phyloP scores from a whole-genome alignment of 768 basidiomycete species.

The Lentinula edodes region DNA sequence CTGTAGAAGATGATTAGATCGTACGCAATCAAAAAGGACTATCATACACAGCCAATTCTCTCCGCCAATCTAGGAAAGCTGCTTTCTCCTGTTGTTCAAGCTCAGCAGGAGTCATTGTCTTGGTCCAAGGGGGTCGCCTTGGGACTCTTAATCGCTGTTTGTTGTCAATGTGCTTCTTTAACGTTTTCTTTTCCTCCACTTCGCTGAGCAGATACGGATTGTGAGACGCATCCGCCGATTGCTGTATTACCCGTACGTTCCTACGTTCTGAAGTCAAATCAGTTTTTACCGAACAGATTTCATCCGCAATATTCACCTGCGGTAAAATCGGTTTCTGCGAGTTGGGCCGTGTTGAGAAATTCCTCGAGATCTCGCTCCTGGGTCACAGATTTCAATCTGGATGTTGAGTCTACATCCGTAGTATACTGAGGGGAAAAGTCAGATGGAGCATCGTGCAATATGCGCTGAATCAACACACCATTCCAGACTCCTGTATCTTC shows the following conservation, averaged over 20 bases:
- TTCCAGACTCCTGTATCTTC: constrained; percentile 51
- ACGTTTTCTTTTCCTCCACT: constrained; percentile 71
- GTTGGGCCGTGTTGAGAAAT: constrained; percentile 89
- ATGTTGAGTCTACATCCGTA: constrained; percentile 63
- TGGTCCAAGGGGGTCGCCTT: constrained; percentile 85
- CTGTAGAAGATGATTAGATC: constrained; percentile 31
- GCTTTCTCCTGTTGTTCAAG: constrained; percentile 87
- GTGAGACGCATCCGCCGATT: constrained; percentile 45
- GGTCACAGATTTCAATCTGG: constrained; percentile 83
- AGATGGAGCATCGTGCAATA: constrained; percentile 3
- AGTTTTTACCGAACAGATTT: neutral
- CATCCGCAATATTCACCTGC: constrained; percentile 52
- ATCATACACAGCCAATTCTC: constrained; percentile 85
- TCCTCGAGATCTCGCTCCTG: constrained; percentile 95
- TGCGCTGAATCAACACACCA: constrained; percentile 40
- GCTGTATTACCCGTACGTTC: constrained; percentile 74
- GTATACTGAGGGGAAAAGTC: constrained; percentile 48
- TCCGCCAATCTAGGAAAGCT: constrained; percentile 89
- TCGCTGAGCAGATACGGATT: constrained; percentile 86
- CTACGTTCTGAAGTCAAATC: constrained; percentile 50
- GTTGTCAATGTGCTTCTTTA: constrained; percentile 72
- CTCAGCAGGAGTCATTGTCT: constrained; percentile 66
- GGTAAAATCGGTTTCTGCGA: constrained; percentile 94
- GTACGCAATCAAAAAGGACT: neutral
- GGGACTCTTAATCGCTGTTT: constrained; percentile 79